A percentile compares a stretch with the other conserved stretches of the same genome.
Evolutionary conservation across 2,329 filamentous ascomycete genomes (phyloP).

Genomic region (Phaeosphaeriaceae sp.): DNA sequence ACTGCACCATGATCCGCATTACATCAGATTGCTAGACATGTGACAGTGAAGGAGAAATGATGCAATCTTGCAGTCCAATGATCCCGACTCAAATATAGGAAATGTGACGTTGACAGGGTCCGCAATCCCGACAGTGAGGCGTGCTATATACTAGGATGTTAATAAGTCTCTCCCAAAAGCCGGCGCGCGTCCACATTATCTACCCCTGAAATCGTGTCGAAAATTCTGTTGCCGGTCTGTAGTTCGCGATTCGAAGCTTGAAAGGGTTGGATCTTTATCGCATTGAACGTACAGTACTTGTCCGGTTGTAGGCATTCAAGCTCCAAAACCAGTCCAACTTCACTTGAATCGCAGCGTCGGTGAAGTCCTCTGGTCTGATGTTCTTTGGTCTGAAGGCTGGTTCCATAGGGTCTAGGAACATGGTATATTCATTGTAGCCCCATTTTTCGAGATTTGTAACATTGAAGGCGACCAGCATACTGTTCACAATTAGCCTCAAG

Average conservation of each 20-base stretch:
- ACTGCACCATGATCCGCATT: background rate
- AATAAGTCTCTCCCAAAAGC: background rate
- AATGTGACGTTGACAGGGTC: background rate
- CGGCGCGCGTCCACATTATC: background rate
- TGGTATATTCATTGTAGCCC: conserved; percentile 41
- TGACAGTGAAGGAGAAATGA: background rate
- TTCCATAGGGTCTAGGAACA: conserved; percentile 43
- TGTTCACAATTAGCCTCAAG: conserved; percentile 12
- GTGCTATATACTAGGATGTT: background rate
- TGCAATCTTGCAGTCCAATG: background rate
- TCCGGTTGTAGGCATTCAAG: conserved; percentile 39
- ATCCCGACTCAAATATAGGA: background rate
- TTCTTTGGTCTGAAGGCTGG: conserved; percentile 35
- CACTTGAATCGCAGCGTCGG: conserved; percentile 28
- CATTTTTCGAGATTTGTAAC: conserved; percentile 46
- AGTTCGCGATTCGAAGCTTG: background rate
- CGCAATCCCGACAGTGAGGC: background rate
- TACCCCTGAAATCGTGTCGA: background rate
- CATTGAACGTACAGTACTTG: background rate
- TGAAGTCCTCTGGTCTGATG: conserved; percentile 32
- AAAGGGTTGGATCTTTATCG: background rate
- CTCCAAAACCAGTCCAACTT: conserved; percentile 42
- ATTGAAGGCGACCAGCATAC: conserved; percentile 55
- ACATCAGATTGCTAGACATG: background rate
- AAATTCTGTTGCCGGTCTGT: background rate